These are phyloP conservation scores for Candida ponderosae DNA, from an alignment of 805 yeast species.

Conservation along the genomic window DNA sequence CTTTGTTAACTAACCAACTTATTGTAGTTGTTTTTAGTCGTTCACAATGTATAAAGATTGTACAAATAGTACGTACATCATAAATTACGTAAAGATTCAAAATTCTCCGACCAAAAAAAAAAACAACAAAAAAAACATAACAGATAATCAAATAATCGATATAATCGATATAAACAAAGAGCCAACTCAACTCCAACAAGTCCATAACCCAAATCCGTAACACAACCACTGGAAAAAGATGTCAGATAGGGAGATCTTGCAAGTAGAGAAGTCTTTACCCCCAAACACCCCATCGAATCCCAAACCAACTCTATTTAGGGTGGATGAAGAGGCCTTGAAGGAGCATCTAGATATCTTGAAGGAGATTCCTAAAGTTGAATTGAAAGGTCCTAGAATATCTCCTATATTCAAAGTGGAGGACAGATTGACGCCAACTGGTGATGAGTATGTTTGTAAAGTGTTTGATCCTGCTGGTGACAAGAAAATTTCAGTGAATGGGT, in stretches of 20 bases:
- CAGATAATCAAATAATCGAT: too few relatives aligned
- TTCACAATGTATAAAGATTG: too few relatives aligned
- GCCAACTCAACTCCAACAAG: too few relatives aligned
- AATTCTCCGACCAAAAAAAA: too few relatives aligned
- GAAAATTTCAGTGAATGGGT: slow-evolving; percentile 33
- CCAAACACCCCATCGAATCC: slow-evolving; percentile 15
- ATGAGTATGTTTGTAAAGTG: slow-evolving; percentile 22
- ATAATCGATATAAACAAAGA: too few relatives aligned
- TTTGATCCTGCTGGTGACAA: slow-evolving; percentile 37
- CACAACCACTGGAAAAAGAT: background rate
- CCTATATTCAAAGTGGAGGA: slow-evolving; percentile 7
- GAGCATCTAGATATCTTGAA: slow-evolving; percentile 9
- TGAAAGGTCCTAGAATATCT: background rate
- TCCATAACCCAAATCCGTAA: too few relatives aligned
- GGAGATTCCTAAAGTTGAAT: slow-evolving; percentile 4
- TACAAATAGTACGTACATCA: too few relatives aligned
- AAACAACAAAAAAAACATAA: too few relatives aligned
- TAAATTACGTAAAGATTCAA: too few relatives aligned
- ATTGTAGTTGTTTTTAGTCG: too few relatives aligned
- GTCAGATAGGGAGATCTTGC: slow-evolving; percentile 1
- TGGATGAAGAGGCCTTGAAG: slow-evolving; percentile 4
- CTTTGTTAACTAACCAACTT: too few relatives aligned
- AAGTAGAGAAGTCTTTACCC: slow-evolving; percentile 12
- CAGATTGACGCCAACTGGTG: slow-evolving; percentile 16
- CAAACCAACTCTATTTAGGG: slow-evolving; percentile 14